Conservation (phyloP, 768 basidiomycete genomes). For the Boletus eberwhitei region DNA sequence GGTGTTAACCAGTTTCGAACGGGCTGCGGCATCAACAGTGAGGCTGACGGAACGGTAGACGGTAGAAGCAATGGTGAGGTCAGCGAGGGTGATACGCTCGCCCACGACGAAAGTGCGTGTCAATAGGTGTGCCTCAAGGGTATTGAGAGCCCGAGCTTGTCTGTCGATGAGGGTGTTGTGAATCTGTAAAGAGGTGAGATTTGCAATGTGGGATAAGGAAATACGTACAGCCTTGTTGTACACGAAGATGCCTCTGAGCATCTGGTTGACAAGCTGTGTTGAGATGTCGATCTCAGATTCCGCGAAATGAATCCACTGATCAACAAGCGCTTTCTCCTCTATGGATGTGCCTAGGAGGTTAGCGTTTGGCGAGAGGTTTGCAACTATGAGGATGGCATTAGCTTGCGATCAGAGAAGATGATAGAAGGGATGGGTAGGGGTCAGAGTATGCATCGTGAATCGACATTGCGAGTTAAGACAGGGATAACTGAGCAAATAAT, state of each 20-base stretch:
- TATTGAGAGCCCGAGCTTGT: constrained; percentile 54
- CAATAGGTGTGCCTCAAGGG: constrained; percentile 71
- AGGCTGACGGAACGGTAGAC: constrained; percentile 51
- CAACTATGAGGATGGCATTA: constrained; percentile 50
- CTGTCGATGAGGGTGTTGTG: constrained; percentile 55
- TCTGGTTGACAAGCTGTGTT: constrained; percentile 36
- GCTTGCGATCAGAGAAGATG: constrained; percentile 11
- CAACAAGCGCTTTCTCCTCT: constrained; percentile 71
- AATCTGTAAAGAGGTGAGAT: constrained; percentile 37
- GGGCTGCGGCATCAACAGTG: constrained; percentile 62
- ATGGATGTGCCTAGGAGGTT: constrained; percentile 65
- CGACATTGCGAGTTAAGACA: constrained; percentile 64
- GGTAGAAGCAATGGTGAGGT: constrained; percentile 64
- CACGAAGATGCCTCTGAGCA: constrained; percentile 51
- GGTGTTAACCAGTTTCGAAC: constrained; percentile 69
- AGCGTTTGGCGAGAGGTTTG: constrained; percentile 70
- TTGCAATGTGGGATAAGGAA: not conserved
- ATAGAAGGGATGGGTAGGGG: not conserved
- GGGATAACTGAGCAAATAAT: constrained; percentile 56
- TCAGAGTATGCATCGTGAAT: constrained; percentile 30
- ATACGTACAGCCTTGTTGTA: constrained; percentile 80
- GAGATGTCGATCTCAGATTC: constrained; percentile 58
- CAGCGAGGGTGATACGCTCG: constrained; percentile 93
- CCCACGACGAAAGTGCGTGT: constrained; percentile 87
- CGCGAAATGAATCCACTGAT: constrained; percentile 80